Conservation (phyloP, 495 filamentous ascomycete species). For the Lichina pygmaea region DNA sequence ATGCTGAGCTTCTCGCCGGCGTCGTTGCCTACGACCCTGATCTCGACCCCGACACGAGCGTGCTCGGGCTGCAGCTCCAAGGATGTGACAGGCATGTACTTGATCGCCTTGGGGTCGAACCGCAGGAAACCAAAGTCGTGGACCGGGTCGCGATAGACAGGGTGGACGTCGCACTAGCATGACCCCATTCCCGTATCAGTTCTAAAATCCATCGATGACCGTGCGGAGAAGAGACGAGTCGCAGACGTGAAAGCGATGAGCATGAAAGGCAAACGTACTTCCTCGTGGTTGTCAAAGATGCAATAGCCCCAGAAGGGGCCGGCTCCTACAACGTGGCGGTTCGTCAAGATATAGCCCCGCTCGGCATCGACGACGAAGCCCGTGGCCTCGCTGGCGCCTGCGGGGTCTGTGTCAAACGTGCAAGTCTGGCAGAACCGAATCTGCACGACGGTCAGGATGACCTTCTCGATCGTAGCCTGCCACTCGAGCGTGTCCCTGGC, state of each 20-base stretch:
- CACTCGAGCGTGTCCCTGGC: slow-evolving; percentile 77
- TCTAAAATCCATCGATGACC: no score
- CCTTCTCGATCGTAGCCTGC: slow-evolving; percentile 85
- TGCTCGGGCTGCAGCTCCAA: slow-evolving; percentile 68
- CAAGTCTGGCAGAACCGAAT: slow-evolving; percentile 98
- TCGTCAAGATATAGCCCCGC: slow-evolving; percentile 71
- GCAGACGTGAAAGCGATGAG: slow-evolving; percentile 2
- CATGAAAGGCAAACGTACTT: slow-evolving; percentile 19
- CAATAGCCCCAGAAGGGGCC: slow-evolving; percentile 95
- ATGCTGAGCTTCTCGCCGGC: slow-evolving; percentile 98
- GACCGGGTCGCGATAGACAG: slow-evolving; percentile 95
- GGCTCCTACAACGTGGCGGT: slow-evolving; percentile 84
- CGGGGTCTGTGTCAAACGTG: slow-evolving; percentile 88
- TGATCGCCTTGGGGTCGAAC: slow-evolving; percentile 84
- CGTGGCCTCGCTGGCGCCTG: slow-evolving; percentile 80
- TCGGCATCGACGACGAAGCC: slow-evolving; percentile 96
- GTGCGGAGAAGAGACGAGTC: neutral
- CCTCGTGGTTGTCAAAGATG: slow-evolving; percentile 94
- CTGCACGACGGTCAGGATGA: slow-evolving; percentile 79
- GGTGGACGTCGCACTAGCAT: slow-evolving; percentile 64
- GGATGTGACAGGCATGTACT: slow-evolving; percentile 73
- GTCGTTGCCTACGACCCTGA: slow-evolving; percentile 94
- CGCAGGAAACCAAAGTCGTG: slow-evolving; percentile 95
- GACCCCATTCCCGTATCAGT: neutral
- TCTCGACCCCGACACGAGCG: slow-evolving; percentile 55